phyloP scores from a whole-genome alignment of 257 asterid species.

The Solanum arcanum region DNA sequence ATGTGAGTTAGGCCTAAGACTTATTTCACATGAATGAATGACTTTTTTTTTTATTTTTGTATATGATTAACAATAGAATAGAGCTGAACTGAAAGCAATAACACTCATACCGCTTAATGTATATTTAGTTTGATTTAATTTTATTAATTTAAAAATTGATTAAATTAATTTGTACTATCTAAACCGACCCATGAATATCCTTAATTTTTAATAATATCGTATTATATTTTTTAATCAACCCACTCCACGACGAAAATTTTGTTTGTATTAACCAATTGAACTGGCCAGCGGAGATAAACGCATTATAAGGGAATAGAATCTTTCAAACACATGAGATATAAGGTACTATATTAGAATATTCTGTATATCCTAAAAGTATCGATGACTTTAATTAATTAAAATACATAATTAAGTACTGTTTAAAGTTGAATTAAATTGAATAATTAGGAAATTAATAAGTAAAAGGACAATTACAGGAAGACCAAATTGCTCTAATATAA shows the following conservation, averaged over 20 bases:
- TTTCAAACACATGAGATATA: slow-evolving; percentile 1
- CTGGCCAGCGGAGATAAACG: not conserved
- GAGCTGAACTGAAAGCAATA: not conserved
- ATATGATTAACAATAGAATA: not conserved
- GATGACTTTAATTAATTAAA: not conserved
- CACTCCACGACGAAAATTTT: not conserved
- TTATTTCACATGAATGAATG: not conserved
- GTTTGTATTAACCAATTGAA: not conserved
- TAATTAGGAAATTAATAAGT: not conserved
- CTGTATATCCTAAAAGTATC: not conserved
- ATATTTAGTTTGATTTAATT: not conserved
- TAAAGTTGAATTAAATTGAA: not conserved
- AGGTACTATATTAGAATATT: slow-evolving; percentile 23
- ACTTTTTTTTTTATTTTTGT: not conserved
- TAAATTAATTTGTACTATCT: not conserved
- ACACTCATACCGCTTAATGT: not conserved
- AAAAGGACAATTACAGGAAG: not conserved
- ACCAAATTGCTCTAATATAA: not conserved
- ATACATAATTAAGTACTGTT: not conserved
- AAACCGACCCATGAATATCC: no score
- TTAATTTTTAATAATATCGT: no score
- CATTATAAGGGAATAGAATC: slow-evolving; percentile 10
- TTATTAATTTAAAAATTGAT: no score
- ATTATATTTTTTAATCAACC: not conserved
- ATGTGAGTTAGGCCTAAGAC: no score